Conservation (phyloP, 768 basidiomycete species). For the Pisolithus marmoratus region DNA sequence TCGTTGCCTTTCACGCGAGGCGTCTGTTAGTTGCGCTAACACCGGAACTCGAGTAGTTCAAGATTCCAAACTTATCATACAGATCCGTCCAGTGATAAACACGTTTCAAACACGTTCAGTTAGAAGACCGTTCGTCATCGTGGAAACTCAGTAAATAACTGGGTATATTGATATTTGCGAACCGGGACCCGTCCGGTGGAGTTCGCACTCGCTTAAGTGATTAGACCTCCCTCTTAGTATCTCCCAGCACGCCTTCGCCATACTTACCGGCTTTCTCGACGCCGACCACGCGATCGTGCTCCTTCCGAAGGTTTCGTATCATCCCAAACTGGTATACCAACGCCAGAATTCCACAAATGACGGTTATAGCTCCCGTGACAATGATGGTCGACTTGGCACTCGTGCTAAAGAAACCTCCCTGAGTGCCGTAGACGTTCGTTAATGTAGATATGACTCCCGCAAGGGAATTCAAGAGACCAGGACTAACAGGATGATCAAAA, state of each 20-base stretch:
- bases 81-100: background rate
- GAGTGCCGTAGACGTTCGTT: constrained; percentile 44
- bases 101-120: background rate
- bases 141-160: too few relatives aligned
- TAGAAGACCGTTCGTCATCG: too few relatives aligned
- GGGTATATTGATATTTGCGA: too few relatives aligned
- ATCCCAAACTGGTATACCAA: constrained; percentile 42
- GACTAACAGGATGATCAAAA: constrained; percentile 31
- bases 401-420: constrained; percentile 39
- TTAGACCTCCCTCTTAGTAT: constrained; percentile 4
- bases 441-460: constrained; percentile 54
- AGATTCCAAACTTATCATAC: background rate
- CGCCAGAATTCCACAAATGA: constrained; percentile 37
- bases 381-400: constrained; percentile 42
- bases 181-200: background rate
- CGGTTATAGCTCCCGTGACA: constrained; percentile 36
- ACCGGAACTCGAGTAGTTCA: background rate
- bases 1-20: constrained; percentile 10
- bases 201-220: background rate
- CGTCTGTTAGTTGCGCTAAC: background rate
- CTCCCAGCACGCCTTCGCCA: constrained; percentile 35
- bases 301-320: constrained; percentile 36
- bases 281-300: constrained; percentile 39
- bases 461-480: constrained; percentile 51
- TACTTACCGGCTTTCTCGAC: constrained; percentile 37